Conservation (phyloP, 2,329 filamentous ascomycete genomes). For the Venturia nashicola region DNA sequence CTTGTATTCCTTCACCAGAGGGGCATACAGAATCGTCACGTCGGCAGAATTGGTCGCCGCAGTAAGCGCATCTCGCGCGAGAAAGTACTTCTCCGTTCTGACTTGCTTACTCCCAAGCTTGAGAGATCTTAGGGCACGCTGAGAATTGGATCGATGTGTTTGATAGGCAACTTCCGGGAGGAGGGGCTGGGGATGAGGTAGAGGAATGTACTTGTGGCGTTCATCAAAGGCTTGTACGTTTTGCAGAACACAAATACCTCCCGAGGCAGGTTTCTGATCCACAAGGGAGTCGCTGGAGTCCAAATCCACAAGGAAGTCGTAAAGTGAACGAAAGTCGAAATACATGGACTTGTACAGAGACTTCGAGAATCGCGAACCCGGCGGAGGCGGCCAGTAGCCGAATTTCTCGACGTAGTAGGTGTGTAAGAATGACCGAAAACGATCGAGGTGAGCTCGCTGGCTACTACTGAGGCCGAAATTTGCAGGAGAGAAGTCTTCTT, state of each 20-base stretch:
- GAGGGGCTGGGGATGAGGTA: constrained; percentile 55
- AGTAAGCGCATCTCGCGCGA: constrained; percentile 40
- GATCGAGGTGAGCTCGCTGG: constrained; percentile 55
- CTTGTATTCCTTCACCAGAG: constrained; percentile 55
- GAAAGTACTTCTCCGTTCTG: constrained; percentile 24
- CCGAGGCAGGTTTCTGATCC: constrained; percentile 44
- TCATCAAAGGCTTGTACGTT: constrained; percentile 55
- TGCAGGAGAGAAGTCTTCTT: constrained; percentile 55
- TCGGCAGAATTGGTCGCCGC: constrained; percentile 36
- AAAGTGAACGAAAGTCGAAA: constrained; percentile 58
- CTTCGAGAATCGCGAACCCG: constrained; percentile 42
- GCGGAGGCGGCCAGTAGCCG: constrained; percentile 58
- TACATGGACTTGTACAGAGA: constrained; percentile 49
- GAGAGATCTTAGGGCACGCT: constrained; percentile 23
- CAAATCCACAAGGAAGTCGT: constrained; percentile 58
- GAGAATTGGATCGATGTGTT: constrained; percentile 16
- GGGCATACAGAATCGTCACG: constrained; percentile 24
- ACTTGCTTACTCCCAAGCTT: constrained; percentile 20
- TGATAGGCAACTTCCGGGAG: constrained; percentile 38
- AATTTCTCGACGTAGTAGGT: constrained; percentile 54
- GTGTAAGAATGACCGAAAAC: constrained; percentile 57
- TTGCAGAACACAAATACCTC: constrained; percentile 59
- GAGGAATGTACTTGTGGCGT: constrained; percentile 44
- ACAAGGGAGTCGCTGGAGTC: constrained; percentile 37
- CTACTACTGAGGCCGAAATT: constrained; percentile 51